phyloP scores from a whole-genome alignment of 176 grass and related monocot species.

The Tuctoria greenei region DNA sequence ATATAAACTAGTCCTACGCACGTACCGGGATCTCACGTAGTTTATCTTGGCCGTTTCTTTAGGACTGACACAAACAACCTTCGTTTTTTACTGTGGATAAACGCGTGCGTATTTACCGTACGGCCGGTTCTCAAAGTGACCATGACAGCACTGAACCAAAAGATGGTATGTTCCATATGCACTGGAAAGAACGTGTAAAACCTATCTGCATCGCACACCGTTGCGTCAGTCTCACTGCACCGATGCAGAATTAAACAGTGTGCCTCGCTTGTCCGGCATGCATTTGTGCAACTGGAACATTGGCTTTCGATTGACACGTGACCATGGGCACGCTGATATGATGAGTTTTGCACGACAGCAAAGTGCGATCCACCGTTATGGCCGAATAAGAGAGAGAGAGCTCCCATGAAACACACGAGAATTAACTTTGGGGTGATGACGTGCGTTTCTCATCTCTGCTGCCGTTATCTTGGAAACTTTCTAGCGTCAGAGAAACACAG shows the following conservation, averaged over 20 bases:
- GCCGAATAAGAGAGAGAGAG: background rate
- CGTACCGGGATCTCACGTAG: background rate
- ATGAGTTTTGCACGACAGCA: background rate
- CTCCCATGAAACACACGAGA: background rate
- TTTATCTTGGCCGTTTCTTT: background rate
- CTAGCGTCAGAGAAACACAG: background rate
- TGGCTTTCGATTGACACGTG: background rate
- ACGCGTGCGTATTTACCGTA: background rate
- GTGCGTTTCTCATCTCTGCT: background rate
- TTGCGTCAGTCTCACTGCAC: background rate
- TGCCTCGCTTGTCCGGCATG: no score
- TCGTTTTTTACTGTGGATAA: background rate
- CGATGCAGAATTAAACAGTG: background rate
- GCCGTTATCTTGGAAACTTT: background rate
- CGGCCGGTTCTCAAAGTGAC: background rate
- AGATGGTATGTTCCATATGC: no score
- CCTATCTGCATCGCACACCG: background rate
- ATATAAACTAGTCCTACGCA: background rate
- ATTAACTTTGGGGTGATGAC: background rate
- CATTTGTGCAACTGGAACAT: background rate
- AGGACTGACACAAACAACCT: slow-evolving; percentile 24
- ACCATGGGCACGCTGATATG: background rate
- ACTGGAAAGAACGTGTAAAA: background rate
- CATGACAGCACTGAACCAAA: background rate
- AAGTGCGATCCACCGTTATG: background rate